Evolutionary conservation across 2,329 filamentous ascomycete genomes (phyloP).

Genomic region (Exophiala oligosperma): DNA sequence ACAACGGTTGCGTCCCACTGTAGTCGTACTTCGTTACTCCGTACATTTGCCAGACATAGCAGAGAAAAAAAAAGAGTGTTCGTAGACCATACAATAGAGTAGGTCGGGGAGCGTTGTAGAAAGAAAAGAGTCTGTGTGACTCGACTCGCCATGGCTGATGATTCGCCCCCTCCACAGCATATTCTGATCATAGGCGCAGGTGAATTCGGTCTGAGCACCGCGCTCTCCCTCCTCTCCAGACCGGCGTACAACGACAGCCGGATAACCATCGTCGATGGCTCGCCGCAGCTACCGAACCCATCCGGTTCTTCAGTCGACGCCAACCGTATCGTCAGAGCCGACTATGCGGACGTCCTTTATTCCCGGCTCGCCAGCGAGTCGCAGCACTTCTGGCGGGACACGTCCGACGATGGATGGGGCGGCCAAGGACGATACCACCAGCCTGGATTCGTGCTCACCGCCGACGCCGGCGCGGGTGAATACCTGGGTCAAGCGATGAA

Average conservation of each 20-base stretch:
- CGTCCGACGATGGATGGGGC: constrained; percentile 36
- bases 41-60: too few relatives aligned
- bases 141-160: not conserved
- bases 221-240: constrained; percentile 67
- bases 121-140: too few relatives aligned
- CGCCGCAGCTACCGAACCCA: constrained; percentile 55
- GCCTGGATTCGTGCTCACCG: constrained; percentile 44
- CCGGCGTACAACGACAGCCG: constrained; percentile 28
- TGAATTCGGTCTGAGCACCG: constrained; percentile 66
- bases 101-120: too few relatives aligned
- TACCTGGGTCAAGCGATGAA: constrained; percentile 19
- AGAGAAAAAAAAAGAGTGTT: too few relatives aligned
- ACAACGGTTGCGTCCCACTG: too few relatives aligned
- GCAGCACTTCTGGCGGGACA: constrained; percentile 44
- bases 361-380: constrained; percentile 70
- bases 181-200: constrained; percentile 67
- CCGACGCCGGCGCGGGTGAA: constrained; percentile 25
- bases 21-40: too few relatives aligned
- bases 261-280: constrained; percentile 60
- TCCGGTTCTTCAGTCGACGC: constrained; percentile 61
- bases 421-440: constrained; percentile 45
- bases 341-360: constrained; percentile 82
- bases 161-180: constrained; percentile 12
- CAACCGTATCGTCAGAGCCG: constrained; percentile 65
- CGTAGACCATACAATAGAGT: too few relatives aligned